Percentiles rank a stretch among this genome's conserved stretches.
These are phyloP conservation scores for Blastomyces emzantsi DNA, from an alignment of 2,329 filamentous ascomycete species.

Conservation along the genomic window DNA sequence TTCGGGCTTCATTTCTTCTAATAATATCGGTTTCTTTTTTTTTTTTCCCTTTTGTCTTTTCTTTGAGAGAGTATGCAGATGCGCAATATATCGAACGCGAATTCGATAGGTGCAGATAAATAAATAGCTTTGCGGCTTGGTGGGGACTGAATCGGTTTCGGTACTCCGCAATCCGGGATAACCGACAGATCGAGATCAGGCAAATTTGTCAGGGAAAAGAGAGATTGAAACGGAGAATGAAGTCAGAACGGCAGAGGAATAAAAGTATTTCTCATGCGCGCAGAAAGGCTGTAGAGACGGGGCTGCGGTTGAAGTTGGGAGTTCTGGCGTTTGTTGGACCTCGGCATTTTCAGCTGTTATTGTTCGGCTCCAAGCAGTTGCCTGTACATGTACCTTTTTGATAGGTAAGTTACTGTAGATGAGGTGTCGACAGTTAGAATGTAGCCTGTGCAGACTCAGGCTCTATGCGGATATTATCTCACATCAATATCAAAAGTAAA, in stretches of 20 bases:
- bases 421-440: too few relatives aligned
- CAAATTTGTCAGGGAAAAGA: neutral
- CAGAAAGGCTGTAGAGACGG: too few relatives aligned
- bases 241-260: neutral
- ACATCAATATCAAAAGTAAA: too few relatives aligned
- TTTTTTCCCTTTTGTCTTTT: neutral
- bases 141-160: neutral
- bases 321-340: neutral
- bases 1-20: slow-evolving; percentile 18
- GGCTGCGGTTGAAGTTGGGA: too few relatives aligned
- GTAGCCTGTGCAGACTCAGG: too few relatives aligned
- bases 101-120: neutral
- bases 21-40: neutral
- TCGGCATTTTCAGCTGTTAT: slow-evolving; percentile 3
- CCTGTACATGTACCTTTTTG: too few relatives aligned
- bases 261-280: too few relatives aligned
- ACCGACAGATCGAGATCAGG: neutral
- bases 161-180: neutral
- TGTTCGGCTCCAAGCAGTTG: neutral
- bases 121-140: neutral
- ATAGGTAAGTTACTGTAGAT: too few relatives aligned
- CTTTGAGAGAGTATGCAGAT: neutral
- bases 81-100: neutral
- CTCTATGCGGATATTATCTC: too few relatives aligned
- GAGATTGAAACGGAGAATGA: neutral